phyloP scores from a whole-genome alignment of 495 filamentous ascomycete genomes.

The Lasiosphaeria ovina region DNA sequence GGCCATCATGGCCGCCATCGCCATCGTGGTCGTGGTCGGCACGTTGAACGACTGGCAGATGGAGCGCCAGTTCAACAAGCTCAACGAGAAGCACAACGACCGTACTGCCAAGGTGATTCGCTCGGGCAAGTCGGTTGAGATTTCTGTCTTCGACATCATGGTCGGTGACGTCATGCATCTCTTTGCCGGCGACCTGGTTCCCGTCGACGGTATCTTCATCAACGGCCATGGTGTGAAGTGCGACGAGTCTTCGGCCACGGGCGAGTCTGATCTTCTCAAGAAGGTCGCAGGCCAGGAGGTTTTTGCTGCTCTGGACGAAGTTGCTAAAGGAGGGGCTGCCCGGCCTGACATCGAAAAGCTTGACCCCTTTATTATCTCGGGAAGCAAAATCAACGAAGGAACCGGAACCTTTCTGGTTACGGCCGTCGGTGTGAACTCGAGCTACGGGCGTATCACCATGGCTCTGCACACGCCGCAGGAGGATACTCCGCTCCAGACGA shows the following conservation, averaged over 20 bases:
- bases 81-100: constrained; percentile 79
- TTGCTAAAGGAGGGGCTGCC: constrained; percentile 25
- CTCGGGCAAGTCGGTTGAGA: constrained; percentile 67
- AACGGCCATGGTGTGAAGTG: constrained; percentile 73
- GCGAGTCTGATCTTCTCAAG: constrained; percentile 77
- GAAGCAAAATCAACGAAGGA: constrained; percentile 88
- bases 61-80: constrained; percentile 74
- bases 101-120: constrained; percentile 76
- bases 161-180: constrained; percentile 74
- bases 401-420: constrained; percentile 86
- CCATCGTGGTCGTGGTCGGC: constrained; percentile 72
- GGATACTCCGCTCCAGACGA: constrained; percentile 87
- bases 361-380: constrained; percentile 93
- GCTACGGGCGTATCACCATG: constrained; percentile 92
- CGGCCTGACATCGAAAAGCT: constrained; percentile 69
- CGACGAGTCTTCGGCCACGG: constrained; percentile 80
- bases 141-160: constrained; percentile 69
- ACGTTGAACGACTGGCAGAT: constrained; percentile 79
- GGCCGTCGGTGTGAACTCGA: constrained; percentile 79
- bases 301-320: constrained; percentile 67
- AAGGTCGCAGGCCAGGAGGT: constrained; percentile 75
- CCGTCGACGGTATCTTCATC: constrained; percentile 73
- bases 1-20: constrained; percentile 72
- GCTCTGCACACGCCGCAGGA: constrained; percentile 84
- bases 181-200: constrained; percentile 70